These are phyloP conservation scores for Globisporangium cederbergense DNA, from an alignment of 352 stramenopile species.

Conservation along the genomic window DNA sequence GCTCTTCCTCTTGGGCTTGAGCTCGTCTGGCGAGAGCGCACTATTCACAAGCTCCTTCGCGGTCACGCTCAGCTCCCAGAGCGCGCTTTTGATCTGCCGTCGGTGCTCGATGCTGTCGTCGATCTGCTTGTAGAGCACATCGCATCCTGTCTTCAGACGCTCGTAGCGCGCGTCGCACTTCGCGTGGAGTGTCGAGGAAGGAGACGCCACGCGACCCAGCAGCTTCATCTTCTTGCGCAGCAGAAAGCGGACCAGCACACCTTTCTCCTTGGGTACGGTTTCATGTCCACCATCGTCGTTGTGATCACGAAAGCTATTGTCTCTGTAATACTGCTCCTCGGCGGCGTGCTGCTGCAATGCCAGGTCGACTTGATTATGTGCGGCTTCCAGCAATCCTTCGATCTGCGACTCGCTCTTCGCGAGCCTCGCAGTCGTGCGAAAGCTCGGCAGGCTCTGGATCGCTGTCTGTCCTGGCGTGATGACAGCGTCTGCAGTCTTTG, in stretches of 20 bases:
- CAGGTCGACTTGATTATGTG: conserved; percentile 24
- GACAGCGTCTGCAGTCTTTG: not conserved
- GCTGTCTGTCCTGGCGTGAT: not conserved
- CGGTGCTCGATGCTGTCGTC: conserved; percentile 24
- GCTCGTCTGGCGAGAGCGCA: not conserved
- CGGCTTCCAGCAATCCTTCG: not conserved
- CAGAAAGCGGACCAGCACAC: conserved; percentile 17
- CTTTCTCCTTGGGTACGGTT: not conserved
- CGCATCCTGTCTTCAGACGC: conserved; percentile 31
- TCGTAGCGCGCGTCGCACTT: conserved; percentile 30
- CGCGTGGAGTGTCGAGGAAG: not conserved
- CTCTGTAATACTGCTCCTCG: not conserved
- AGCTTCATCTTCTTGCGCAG: conserved; percentile 25
- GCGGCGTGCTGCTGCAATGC: conserved; percentile 13
- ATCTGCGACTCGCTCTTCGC: conserved; percentile 10
- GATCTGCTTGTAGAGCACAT: conserved; percentile 27
- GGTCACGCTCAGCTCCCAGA: conserved; percentile 21
- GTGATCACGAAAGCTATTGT: not conserved
- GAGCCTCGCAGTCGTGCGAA: not conserved
- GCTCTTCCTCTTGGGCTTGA: conserved; percentile 5
- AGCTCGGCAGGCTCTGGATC: conserved; percentile 6
- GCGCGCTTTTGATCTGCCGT: conserved; percentile 19
- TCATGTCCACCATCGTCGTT: not conserved
- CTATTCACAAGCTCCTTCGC: conserved; percentile 9
- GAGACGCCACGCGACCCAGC: not conserved